Evolutionary conservation across 441 rosid genomes (phyloP).

Genomic region (Mallotus japonicus): DNA sequence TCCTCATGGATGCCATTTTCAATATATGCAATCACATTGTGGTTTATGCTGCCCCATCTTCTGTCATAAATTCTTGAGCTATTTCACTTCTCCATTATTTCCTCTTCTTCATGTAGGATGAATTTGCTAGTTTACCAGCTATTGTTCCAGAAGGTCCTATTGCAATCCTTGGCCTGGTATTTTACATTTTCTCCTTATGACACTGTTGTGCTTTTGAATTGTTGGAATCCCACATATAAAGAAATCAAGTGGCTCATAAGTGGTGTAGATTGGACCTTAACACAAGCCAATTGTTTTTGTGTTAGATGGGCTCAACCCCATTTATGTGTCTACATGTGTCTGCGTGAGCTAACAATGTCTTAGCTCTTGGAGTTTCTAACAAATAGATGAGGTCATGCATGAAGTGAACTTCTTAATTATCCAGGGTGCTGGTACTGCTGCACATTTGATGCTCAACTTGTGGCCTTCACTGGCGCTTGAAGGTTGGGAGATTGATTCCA

Average conservation of each 20-base stretch:
- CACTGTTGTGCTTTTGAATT: background rate
- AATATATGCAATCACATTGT: background rate
- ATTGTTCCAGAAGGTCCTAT: constrained; percentile 69
- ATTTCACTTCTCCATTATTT: background rate
- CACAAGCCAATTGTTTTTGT: too few species aligned
- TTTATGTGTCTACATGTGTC: too few species aligned
- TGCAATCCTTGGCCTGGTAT: constrained; percentile 82
- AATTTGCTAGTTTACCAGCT: constrained; percentile 71
- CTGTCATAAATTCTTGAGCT: background rate
- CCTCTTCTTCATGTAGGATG: constrained; percentile 45
- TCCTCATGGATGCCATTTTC: background rate
- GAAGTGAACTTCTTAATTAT: constrained; percentile 7
- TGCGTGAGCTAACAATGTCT: too few species aligned
- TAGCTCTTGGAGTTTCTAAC: background rate
- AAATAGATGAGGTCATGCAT: background rate
- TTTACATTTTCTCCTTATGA: background rate
- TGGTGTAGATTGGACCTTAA: too few species aligned
- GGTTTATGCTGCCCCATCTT: background rate
- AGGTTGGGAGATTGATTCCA: constrained; percentile 87
- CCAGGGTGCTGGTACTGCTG: constrained; percentile 91
- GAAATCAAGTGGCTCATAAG: too few species aligned
- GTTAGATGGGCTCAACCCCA: too few species aligned
- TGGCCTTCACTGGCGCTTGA: constrained; percentile 77
- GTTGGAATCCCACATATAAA: too few species aligned
- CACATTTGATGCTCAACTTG: constrained; percentile 68